These are phyloP conservation scores for Kazachstania kunashirensis DNA, from an alignment of 805 yeast species.

Conservation along the genomic window DNA sequence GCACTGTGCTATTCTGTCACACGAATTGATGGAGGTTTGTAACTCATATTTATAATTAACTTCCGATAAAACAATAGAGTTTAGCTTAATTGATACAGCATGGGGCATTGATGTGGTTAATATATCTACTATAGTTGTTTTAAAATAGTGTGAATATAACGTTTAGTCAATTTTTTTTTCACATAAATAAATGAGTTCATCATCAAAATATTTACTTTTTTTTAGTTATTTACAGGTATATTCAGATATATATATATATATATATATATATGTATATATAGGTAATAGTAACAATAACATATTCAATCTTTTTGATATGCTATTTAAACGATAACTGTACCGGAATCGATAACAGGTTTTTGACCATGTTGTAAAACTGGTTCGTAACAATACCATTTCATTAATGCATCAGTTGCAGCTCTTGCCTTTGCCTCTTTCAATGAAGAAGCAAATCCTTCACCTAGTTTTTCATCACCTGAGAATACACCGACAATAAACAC, in stretches of 20 bases:
- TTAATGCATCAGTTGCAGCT: conserved; percentile 82
- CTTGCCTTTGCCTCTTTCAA: conserved; percentile 85
- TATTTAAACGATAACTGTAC: conserved; percentile 34
- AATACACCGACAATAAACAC: conserved; percentile 88
- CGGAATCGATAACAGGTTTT: conserved; percentile 44
- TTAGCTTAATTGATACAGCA: conserved; percentile 3
- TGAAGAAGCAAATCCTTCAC: conserved; percentile 91
- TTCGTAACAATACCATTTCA: conserved; percentile 84
- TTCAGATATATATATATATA: conserved; percentile 9
- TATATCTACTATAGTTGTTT: too few species aligned
- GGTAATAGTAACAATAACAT: too few species aligned
- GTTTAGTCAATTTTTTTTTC: neutral
- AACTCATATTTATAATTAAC: conserved; percentile 9
- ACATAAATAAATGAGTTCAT: too few species aligned
- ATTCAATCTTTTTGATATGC: conserved; percentile 1
- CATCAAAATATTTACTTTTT: neutral
- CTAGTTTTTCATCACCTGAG: conserved; percentile 70
- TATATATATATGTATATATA: conserved; percentile 2
- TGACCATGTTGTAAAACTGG: conserved; percentile 48
- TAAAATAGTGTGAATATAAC: neutral
- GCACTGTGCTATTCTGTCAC: conserved; percentile 9
- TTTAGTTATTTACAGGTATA: conserved; percentile 6
- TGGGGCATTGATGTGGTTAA: too few species aligned
- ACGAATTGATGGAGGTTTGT: neutral
- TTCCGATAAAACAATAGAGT: conserved; percentile 8